A percentile compares a stretch with the other conserved stretches of the same genome.
These are phyloP conservation scores for Talaromyces adpressus DNA, from an alignment of 495 filamentous ascomycete genomes.

Conservation along the genomic window DNA sequence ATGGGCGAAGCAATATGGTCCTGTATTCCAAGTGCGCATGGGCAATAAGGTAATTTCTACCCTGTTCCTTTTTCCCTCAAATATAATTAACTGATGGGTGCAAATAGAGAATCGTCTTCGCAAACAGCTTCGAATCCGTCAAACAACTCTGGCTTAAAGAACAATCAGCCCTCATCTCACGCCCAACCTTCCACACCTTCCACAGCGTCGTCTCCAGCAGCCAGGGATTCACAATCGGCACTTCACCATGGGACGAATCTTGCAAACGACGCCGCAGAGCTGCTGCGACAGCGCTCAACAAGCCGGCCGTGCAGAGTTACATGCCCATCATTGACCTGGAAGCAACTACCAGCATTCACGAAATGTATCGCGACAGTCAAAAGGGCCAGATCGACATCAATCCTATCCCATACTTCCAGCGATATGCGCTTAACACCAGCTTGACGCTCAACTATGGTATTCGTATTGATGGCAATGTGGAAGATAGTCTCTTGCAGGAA, in stretches of 20 bases:
- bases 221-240: constrained; percentile 68
- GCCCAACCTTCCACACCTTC: constrained; percentile 65
- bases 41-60: constrained; percentile 45
- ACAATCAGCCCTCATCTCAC: constrained; percentile 61
- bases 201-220: constrained; percentile 63
- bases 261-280: constrained; percentile 66
- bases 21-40: constrained; percentile 61
- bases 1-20: constrained; percentile 56
- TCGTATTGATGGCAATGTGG: constrained; percentile 51
- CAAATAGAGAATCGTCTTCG: constrained; percentile 55
- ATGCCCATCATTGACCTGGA: constrained; percentile 71
- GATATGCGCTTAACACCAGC: constrained; percentile 60
- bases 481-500: constrained; percentile 52
- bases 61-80: too few species aligned
- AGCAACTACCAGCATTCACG: constrained; percentile 55
- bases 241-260: constrained; percentile 67
- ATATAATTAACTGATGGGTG: too few species aligned
- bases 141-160: constrained; percentile 66
- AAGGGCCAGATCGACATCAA: constrained; percentile 55
- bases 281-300: constrained; percentile 62
- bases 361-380: constrained; percentile 50
- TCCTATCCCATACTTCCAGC: constrained; percentile 58
- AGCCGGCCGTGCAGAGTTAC: constrained; percentile 57
- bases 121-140: constrained; percentile 63
- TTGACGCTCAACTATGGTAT: constrained; percentile 62